Conservation (phyloP, 106 monocot species). For the Chionographis japonica region DNA sequence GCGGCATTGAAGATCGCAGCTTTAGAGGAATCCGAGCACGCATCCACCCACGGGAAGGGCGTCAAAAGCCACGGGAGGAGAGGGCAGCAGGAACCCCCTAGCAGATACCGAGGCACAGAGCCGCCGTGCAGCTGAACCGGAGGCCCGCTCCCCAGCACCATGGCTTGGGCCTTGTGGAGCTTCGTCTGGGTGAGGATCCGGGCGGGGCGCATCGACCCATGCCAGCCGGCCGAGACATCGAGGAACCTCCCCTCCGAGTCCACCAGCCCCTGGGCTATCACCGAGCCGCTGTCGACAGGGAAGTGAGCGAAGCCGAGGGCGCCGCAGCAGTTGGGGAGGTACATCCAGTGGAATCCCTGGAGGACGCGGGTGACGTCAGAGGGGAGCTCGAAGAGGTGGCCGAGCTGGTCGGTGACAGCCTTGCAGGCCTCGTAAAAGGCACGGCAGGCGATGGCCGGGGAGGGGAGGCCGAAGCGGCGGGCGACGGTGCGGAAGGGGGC, state of each 20-base stretch:
- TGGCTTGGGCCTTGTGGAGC: constrained; percentile 19
- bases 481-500: constrained; percentile 35
- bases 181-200: constrained; percentile 45
- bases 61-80: constrained; percentile 85
- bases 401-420: constrained; percentile 41
- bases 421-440: constrained; percentile 66
- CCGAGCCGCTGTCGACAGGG: constrained; percentile 10
- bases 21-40: background rate
- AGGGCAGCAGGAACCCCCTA: constrained; percentile 69
- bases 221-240: constrained; percentile 83
- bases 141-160: constrained; percentile 11
- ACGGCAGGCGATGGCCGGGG: constrained; percentile 43
- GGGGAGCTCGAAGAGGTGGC: constrained; percentile 50
- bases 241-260: constrained; percentile 79
- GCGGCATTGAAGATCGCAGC: constrained; percentile 44
- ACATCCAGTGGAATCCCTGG: constrained; percentile 43
- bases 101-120: constrained; percentile 34
- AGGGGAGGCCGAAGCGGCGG: constrained; percentile 44
- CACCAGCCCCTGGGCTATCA: constrained; percentile 61
- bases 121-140: constrained; percentile 10
- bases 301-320: constrained; percentile 52
- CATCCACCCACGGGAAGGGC: constrained; percentile 25
- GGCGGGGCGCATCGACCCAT: constrained; percentile 38
- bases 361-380: constrained; percentile 27
- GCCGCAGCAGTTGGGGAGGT: constrained; percentile 70